Percentiles rank a stretch among this genome's conserved stretches.
These are phyloP conservation scores for Yamadazyma sp. DNA, from an alignment of 1,139 yeast species.

Conservation along the genomic window DNA sequence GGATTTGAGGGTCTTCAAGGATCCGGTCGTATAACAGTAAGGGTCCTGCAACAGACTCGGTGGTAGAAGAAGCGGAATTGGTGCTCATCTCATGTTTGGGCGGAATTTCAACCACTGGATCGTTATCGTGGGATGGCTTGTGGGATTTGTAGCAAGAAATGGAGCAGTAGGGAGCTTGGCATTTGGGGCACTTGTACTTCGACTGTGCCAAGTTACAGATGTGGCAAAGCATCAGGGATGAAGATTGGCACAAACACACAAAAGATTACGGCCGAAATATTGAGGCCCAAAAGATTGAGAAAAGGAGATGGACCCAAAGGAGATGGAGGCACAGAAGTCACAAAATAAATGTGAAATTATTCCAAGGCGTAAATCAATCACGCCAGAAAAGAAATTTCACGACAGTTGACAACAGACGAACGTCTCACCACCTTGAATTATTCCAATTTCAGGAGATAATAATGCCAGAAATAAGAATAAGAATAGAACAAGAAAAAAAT, in stretches of 20 bases:
- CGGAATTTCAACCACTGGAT: neutral
- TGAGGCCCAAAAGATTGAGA: too few relatives aligned
- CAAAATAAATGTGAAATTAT: too few relatives aligned
- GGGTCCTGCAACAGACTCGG: constrained; percentile 1
- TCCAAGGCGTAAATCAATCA: too few relatives aligned
- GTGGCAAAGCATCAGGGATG: constrained; percentile 41
- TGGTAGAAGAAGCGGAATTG: constrained; percentile 1
- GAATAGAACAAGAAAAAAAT: neutral
- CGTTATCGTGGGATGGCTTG: neutral
- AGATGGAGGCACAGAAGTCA: too few relatives aligned
- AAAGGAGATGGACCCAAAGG: too few relatives aligned
- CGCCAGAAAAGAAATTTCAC: too few relatives aligned
- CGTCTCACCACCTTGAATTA: too few relatives aligned
- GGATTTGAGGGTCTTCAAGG: constrained; percentile 37
- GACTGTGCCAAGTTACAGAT: constrained; percentile 43
- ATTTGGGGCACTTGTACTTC: constrained; percentile 66
- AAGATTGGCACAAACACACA: too few relatives aligned
- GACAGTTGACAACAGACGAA: too few relatives aligned
- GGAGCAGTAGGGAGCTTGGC: constrained; percentile 51
- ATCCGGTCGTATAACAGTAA: constrained; percentile 15
- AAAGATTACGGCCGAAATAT: too few relatives aligned
- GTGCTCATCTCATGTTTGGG: neutral
- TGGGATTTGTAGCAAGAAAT: constrained; percentile 51
- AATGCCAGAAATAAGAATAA: neutral
- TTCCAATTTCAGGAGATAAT: neutral